Base-by-base conservation (phyloP, 139 green algal species). In the Chlorella sp. region DNA sequence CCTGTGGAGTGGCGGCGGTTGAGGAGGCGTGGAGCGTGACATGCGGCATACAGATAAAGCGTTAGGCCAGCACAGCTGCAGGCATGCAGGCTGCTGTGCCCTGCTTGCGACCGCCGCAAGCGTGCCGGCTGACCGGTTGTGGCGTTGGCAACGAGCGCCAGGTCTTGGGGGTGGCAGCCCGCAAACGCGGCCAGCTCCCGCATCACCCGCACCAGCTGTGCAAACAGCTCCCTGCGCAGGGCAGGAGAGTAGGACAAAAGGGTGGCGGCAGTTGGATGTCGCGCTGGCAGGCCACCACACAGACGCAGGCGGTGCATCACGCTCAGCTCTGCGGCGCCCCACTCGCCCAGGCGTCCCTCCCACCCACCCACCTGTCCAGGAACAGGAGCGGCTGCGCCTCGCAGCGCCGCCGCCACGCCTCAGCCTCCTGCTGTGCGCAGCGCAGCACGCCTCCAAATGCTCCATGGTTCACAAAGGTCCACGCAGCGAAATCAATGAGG, bases 121-220 rank as follows among this genome's bases (percentile, higher is more conserved):
- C 2, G 62, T 32, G 67, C 34, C 34, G 30, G 73, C 76, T 0
- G 22, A 82, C 76, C 76, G 0, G 90, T 95, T 20, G 93, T 96
- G 51, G 91, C 93, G 72, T 96, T 96, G 73, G 93, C 90, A 54
- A 96, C 41, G 38, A 96, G 85, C 54, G 93, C 93, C 43, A 95
- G 73, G 64, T 95, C 92, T 76, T 92, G 85, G 0, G 44, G 80
- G 30, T 30, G 24, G 86, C 54, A 77, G 36, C 36, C 43, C 58
- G 92, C 78, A 75, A 91, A 90, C 26, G 46, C 56, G 5, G 92
- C 88, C 77, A 94, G 70, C 76, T 94, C 88, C 1, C 89, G 74
- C 40, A 93, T 92, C 8, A 91, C 89, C 1, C 84, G 84, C 26
- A 93, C 88, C 77, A 93, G 69, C 44, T 94, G 89, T 0, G 88